Conservation (phyloP, 208 protist species). For the Crithidia mellificae region DNA sequence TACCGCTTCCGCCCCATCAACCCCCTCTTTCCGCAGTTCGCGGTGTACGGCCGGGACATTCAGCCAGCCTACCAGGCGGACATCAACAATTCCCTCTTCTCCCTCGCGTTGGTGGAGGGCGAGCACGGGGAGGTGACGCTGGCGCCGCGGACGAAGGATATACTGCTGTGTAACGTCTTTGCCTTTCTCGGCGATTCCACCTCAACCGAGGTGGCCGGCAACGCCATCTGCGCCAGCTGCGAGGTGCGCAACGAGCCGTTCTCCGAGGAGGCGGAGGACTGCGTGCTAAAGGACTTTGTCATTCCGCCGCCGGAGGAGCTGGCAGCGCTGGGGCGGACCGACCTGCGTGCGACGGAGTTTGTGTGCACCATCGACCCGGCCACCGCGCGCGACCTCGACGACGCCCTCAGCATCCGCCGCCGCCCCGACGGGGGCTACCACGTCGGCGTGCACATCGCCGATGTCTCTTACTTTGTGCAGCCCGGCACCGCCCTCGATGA, state of each 20-base stretch:
- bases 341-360: conserved; percentile 80
- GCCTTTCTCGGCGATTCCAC: conserved; percentile 44
- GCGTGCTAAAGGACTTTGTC: conserved; percentile 46
- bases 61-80: conserved; percentile 33
- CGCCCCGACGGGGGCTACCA: conserved; percentile 50
- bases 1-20: conserved; percentile 75
- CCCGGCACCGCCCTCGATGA: conserved; percentile 75
- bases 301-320: conserved; percentile 55
- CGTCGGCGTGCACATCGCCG: conserved; percentile 95
- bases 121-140: conserved; percentile 12
- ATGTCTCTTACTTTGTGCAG: conserved; percentile 91
- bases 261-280: conserved; percentile 67
- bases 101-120: conserved; percentile 37
- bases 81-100: conserved; percentile 47
- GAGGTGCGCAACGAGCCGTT: conserved; percentile 53
- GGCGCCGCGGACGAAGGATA: conserved; percentile 24
- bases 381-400: conserved; percentile 88
- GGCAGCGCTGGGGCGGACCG: conserved; percentile 48
- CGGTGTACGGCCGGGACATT: conserved; percentile 67
- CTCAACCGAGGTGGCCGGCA: conserved; percentile 43
- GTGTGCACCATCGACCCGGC: conserved; percentile 87
- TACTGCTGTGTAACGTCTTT: conserved; percentile 33
- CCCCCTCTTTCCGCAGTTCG: conserved; percentile 56
- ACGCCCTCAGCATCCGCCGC: conserved; percentile 77
- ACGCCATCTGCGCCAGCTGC: conserved; percentile 52